These are phyloP conservation scores for Fusarium sp. DNA, from an alignment of 2,329 filamentous ascomycete species.

Conservation along the genomic window DNA sequence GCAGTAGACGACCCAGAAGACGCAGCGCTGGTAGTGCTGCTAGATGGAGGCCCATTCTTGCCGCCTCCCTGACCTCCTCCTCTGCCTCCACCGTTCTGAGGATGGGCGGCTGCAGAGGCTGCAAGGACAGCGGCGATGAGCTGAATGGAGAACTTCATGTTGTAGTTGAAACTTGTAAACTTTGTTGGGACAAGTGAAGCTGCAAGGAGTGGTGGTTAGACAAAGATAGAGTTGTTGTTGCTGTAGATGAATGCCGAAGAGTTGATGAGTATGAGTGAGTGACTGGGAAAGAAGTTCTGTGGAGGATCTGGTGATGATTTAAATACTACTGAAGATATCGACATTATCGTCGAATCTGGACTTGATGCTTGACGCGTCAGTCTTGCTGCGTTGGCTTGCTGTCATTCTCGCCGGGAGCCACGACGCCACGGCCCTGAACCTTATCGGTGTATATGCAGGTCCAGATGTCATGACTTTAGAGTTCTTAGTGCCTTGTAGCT, in stretches of 20 bases:
- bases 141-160: constrained; percentile 25
- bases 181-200: neutral
- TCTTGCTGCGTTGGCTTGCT: constrained; percentile 4
- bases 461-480: neutral
- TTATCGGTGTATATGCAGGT: constrained; percentile 1
- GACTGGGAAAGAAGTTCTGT: accelerated
- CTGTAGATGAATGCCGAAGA: neutral
- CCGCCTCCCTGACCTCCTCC: too few species aligned
- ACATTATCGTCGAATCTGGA: neutral
- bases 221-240: neutral
- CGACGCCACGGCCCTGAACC: constrained; percentile 8
- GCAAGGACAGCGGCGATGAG: constrained; percentile 1
- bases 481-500: neutral
- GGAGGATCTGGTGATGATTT: neutral
- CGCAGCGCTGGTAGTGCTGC: neutral
- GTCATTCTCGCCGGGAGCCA: constrained; percentile 16
- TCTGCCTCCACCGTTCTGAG: neutral
- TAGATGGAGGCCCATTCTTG: too few species aligned
- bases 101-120: constrained; percentile 10
- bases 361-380: constrained; percentile 1
- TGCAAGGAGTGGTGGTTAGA: neutral
- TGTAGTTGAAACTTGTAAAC: neutral
- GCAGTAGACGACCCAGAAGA: neutral
- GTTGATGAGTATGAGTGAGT: neutral
- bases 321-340: neutral